A percentile compares a stretch with the other conserved stretches of the same genome.
These are phyloP conservation scores for Alternaria metachromatica DNA, from an alignment of 2,329 filamentous ascomycete species.

Conservation along the genomic window DNA sequence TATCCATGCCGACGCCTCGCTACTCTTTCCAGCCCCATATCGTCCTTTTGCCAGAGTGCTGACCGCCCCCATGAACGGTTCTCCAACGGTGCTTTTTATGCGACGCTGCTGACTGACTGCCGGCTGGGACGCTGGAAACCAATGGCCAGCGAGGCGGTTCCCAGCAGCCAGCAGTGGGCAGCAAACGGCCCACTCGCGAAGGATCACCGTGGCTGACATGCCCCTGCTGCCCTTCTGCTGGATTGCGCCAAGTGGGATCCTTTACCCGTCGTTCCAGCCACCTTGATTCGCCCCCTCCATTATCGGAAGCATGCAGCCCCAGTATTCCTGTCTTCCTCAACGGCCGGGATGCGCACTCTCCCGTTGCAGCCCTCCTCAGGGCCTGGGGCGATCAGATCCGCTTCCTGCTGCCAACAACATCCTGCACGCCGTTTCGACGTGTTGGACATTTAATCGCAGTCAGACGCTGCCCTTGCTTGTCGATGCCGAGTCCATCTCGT, in stretches of 20 bases:
- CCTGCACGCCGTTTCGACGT: not conserved
- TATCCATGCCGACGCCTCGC: not conserved
- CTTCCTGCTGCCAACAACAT: constrained; percentile 6
- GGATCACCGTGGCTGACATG: constrained; percentile 13
- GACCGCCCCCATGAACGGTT: constrained; percentile 7
- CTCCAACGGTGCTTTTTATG: constrained; percentile 10
- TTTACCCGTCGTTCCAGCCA: constrained; percentile 14
- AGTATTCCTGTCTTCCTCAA: constrained; percentile 3
- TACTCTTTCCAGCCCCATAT: not conserved
- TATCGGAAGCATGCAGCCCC: constrained; percentile 10
- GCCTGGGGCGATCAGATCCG: constrained; percentile 13
- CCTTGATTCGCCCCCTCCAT: constrained; percentile 7
- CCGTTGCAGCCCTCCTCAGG: constrained; percentile 2
- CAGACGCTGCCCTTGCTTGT: not conserved
- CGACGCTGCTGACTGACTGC: constrained; percentile 18
- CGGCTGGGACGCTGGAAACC: constrained; percentile 18
- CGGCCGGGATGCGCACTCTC: constrained; percentile 17
- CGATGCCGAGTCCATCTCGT: not conserved
- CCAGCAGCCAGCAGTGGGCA: constrained; percentile 14
- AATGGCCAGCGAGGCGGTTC: constrained; percentile 26
- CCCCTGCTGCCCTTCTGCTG: constrained; percentile 15
- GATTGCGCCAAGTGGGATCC: constrained; percentile 11
- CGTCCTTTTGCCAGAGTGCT: not conserved
- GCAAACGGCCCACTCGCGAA: constrained; percentile 11
- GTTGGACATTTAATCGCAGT: not conserved